Percentiles rank a stretch among this genome's conserved stretches.
phyloP scores from a whole-genome alignment of 495 filamentous ascomycete genomes.

The Neurospora sp. region DNA sequence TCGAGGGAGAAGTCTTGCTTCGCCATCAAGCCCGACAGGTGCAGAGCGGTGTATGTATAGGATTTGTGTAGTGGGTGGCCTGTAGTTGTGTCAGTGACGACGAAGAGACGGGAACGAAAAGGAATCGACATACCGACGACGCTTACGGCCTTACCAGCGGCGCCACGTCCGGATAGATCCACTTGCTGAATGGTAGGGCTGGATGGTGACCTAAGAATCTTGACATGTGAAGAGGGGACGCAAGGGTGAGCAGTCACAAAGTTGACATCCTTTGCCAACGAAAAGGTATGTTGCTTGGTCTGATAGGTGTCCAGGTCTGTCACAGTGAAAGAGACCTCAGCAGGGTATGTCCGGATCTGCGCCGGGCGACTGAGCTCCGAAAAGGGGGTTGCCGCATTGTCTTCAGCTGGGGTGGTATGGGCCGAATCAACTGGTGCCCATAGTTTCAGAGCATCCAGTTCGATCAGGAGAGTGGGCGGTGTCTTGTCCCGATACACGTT shows the following conservation, averaged over 20 bases:
- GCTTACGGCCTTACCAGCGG: constrained; percentile 30
- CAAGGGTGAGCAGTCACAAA: constrained; percentile 60
- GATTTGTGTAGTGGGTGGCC: constrained; percentile 59
- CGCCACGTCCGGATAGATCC: constrained; percentile 33
- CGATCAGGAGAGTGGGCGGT: constrained; percentile 28
- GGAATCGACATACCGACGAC: constrained; percentile 24
- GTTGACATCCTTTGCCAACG: constrained; percentile 50
- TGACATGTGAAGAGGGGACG: constrained; percentile 43
- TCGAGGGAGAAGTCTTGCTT: constrained; percentile 31
- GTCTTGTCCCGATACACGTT: constrained; percentile 35
- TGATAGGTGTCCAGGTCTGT: constrained; percentile 25
- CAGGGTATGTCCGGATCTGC: constrained; percentile 37
- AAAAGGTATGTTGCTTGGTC: constrained; percentile 33
- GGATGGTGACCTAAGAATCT: constrained; percentile 36
- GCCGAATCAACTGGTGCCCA: constrained; percentile 24
- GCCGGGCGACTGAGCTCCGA: constrained; percentile 25
- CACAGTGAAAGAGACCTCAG: constrained; percentile 43
- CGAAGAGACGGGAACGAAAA: background rate
- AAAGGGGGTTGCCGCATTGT: constrained; percentile 21
- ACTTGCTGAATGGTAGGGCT: constrained; percentile 43
- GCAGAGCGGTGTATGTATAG: constrained; percentile 47
- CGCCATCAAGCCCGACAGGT: constrained; percentile 41
- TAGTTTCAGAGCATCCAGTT: constrained; percentile 35
- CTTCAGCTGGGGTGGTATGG: constrained; percentile 24
- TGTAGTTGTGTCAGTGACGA: constrained; percentile 14